These are phyloP conservation scores for Medicago ruthenica DNA, from an alignment of 306 rosid species.

Conservation along the genomic window DNA sequence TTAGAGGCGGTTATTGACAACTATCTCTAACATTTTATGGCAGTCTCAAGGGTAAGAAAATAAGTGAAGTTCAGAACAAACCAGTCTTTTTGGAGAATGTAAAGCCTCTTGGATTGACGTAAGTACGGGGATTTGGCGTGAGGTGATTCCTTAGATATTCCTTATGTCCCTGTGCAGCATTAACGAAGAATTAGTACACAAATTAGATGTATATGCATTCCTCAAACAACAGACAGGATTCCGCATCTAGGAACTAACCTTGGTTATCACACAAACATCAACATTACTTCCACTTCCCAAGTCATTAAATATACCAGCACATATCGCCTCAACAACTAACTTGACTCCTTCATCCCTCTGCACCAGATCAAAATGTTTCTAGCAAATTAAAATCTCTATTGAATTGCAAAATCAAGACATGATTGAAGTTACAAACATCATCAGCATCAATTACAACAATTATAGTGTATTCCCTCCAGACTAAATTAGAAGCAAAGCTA, in stretches of 20 bases:
- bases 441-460: slow-evolving; percentile 20
- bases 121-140: slow-evolving; percentile 85
- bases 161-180: slow-evolving; percentile 75
- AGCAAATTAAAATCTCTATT: not conserved
- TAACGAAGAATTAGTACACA: slow-evolving; percentile 24
- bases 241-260: slow-evolving; percentile 58
- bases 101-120: slow-evolving; percentile 68
- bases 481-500: not conserved
- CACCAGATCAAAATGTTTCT: slow-evolving; percentile 37
- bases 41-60: slow-evolving; percentile 26
- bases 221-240: slow-evolving; percentile 20
- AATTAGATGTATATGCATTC: slow-evolving; percentile 25
- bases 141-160: slow-evolving; percentile 91
- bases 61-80: slow-evolving; percentile 40
- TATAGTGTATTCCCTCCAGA: not conserved
- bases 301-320: slow-evolving; percentile 94
- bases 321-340: slow-evolving; percentile 80
- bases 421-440: slow-evolving; percentile 19
- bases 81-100: slow-evolving; percentile 82
- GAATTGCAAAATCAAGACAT: slow-evolving; percentile 22
- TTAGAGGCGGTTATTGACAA: too few species aligned
- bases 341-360: slow-evolving; percentile 84
- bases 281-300: slow-evolving; percentile 98
- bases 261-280: slow-evolving; percentile 92
- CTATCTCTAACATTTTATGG: not conserved